Evolutionary conservation across 73 alveolate species (phyloP), one percentile per base, ranked within the genome.

Genomic region (Tetrahymena borealis): DNA sequence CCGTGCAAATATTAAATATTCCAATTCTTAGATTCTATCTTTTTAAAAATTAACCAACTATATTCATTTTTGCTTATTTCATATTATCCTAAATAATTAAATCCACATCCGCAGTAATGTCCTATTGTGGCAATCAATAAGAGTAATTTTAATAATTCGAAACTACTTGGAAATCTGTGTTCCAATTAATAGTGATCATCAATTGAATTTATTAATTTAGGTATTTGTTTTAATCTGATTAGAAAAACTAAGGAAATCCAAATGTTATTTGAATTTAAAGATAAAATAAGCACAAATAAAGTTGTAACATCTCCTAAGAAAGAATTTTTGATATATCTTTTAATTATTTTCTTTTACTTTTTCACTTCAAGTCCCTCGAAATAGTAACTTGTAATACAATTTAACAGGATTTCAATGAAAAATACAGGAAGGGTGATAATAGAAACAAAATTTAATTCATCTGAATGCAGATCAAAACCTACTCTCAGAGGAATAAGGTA

Each of bases 91-190:
- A 91, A 77, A 3, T 41, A 91, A 78, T 24, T 20, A 90, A 90
- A 91, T 33, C 79, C 79, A 37, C 94, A 91, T 4, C 91, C 91
- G 90, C 94, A 91, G 31, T 39, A 91, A 91, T 91, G 94, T 16
- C 91, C n/a, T 28, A 91, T 43, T 11, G 79, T 43, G 28, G 28
- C 79, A 11, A 43, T 43, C 1, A 43, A 35, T 11, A 43, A 43
- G 1, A 43, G 79, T 11, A 43, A 35, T 43, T 43, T 43, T 11
- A 43, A n/a, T 43, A 43, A 43, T n/a, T 43, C 79, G 28, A 43
- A 43, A 11, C 79, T 43, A 43, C 79, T 43, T 43, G 79, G 79
- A 11, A 43, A 43, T 43, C 79, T 43, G 35, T 43, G 79, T n/a
- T 43, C 79, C 18, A 43, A 35, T 35, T 43, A 43, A 10, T n/a